Evolutionary conservation across 2,329 filamentous ascomycete species (phyloP).

Genomic region (Epichloe uncinata): DNA sequence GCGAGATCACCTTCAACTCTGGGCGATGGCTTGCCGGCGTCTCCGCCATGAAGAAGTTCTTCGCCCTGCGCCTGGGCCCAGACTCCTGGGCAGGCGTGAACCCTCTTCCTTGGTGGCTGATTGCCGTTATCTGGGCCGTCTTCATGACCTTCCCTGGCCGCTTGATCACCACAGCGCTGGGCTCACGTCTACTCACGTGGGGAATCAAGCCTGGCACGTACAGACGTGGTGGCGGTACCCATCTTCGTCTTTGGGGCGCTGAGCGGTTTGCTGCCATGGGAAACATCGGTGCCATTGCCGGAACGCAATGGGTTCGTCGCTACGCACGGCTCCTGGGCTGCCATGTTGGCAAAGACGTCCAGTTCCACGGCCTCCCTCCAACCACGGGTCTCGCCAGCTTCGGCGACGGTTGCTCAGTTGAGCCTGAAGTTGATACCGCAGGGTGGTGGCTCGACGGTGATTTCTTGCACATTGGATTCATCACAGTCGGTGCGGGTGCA

Average conservation of each 20-base stretch:
- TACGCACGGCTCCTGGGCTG: slow-evolving; percentile 11
- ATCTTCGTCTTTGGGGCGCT: slow-evolving; percentile 10
- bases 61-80: slow-evolving; percentile 1
- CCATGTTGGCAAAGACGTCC: slow-evolving; percentile 8
- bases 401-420: slow-evolving; percentile 9
- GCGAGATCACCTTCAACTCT: slow-evolving; percentile 6
- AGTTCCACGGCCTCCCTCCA: slow-evolving; percentile 9
- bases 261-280: slow-evolving; percentile 7
- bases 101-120: slow-evolving; percentile 7
- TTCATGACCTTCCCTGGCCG: slow-evolving; percentile 9
- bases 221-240: slow-evolving; percentile 7
- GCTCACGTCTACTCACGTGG: slow-evolving; percentile 5
- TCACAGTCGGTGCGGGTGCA: slow-evolving; percentile 9
- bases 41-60: slow-evolving; percentile 6
- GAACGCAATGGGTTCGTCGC: slow-evolving; percentile 9
- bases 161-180: slow-evolving; percentile 6
- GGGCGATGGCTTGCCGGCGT: slow-evolving; percentile 7
- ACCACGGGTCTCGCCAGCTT: slow-evolving; percentile 10
- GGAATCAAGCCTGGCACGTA: slow-evolving; percentile 10
- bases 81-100: slow-evolving; percentile 7
- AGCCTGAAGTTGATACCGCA: slow-evolving; percentile 10
- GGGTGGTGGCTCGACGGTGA: slow-evolving; percentile 14
- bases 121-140: slow-evolving; percentile 7
- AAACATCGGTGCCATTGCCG: slow-evolving; percentile 5
- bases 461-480: slow-evolving; percentile 8